Evolutionary conservation across 306 rosid species (phyloP).

Genomic region (Fagus crenata): DNA sequence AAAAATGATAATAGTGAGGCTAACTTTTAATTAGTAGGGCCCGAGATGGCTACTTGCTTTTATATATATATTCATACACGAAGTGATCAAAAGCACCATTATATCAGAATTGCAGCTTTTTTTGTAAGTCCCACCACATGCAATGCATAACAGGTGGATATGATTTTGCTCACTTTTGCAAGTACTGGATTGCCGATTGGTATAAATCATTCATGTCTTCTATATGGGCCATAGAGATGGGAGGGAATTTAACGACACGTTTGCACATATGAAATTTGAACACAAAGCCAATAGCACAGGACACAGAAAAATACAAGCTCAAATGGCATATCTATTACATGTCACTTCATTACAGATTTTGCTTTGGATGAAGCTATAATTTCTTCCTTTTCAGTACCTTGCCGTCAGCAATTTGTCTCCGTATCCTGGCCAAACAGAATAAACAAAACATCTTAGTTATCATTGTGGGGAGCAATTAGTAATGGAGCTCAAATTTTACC

Average conservation of each 20-base stretch:
- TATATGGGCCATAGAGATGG: too few relatives aligned
- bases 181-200: neutral
- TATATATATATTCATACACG: neutral
- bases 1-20: neutral
- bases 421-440: neutral
- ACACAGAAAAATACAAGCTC: neutral
- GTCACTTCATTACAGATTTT: neutral
- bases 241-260: too few relatives aligned
- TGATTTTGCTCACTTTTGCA: slow-evolving; percentile 1
- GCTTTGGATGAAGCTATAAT: slow-evolving; percentile 3
- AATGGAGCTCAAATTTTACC: neutral
- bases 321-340: neutral
- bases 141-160: neutral
- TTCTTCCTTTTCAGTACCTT: neutral
- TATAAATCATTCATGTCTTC: neutral
- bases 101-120: slow-evolving; percentile 6
- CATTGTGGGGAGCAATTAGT: slow-evolving; percentile 1
- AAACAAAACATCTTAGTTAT: slow-evolving; percentile 13
- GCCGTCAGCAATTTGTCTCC: slow-evolving; percentile 14
- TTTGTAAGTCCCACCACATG: slow-evolving; percentile 5
- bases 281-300: too few relatives aligned
- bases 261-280: too few relatives aligned
- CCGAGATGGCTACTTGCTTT: slow-evolving; percentile 1
- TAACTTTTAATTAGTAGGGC: slow-evolving; percentile 1
- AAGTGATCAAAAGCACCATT: neutral